phyloP scores from a whole-genome alignment of 1,284 basidiomycete species.

The Marasmius sp. region DNA sequence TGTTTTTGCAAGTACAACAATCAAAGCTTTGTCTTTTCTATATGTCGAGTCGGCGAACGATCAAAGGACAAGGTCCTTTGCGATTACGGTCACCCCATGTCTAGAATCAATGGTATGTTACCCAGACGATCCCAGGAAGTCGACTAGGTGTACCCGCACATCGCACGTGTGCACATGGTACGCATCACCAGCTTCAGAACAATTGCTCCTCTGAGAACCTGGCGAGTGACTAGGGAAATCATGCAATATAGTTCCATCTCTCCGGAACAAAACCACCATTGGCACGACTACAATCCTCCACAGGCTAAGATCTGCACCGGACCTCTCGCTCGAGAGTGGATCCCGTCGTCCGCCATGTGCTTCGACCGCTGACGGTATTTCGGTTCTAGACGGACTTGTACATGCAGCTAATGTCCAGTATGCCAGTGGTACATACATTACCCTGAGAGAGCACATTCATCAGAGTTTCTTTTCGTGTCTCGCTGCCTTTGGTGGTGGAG shows the following conservation, averaged over 20 bases:
- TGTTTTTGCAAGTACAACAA: constrained; percentile 93
- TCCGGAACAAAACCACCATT: constrained; percentile 98
- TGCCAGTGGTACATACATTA: constrained; percentile 50
- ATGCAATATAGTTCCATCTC: constrained; percentile 99
- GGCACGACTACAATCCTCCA: constrained; percentile 98
- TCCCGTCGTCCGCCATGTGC: constrained; percentile 99
- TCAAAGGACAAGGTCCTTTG: constrained; percentile 64
- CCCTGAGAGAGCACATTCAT: too few species aligned
- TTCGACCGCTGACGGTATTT: constrained; percentile 99
- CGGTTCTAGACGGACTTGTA: constrained; percentile 96
- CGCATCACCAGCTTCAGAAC: constrained; percentile 93
- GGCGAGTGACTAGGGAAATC: constrained; percentile 99
- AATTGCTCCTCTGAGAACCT: constrained; percentile 95
- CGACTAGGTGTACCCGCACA: constrained; percentile 59
- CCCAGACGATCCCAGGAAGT: background rate
- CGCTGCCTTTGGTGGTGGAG: too few species aligned
- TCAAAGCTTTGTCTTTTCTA: constrained; percentile 45
- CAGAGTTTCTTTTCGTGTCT: too few species aligned
- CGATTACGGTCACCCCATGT: constrained; percentile 93
- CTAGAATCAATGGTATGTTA: constrained; percentile 37
- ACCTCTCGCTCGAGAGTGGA: constrained; percentile 97
- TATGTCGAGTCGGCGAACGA: too few species aligned
- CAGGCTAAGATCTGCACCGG: constrained; percentile 98
- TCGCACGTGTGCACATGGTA: constrained; percentile 96
- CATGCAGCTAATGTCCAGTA: constrained; percentile 95